Conservation (phyloP, 805 yeast species). For the Candida koratica region DNA sequence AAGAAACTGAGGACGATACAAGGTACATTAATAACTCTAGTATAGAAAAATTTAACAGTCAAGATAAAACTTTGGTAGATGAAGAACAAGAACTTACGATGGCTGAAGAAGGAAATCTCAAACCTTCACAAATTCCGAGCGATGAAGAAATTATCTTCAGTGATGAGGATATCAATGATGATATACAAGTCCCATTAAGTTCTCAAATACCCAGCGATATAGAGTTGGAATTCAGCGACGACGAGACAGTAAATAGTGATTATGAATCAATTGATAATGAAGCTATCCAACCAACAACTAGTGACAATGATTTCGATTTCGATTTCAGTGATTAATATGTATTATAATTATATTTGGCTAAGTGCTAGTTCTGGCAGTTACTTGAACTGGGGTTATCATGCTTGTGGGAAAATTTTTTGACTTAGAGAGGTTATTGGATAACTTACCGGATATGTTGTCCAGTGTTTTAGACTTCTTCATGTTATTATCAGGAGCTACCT, state of each 20-base stretch:
- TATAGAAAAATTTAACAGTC: not conserved
- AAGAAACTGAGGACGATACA: conserved; percentile 3
- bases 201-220: conserved; percentile 10
- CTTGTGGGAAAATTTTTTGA: conserved; percentile 27
- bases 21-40: not conserved
- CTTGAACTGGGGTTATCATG: conserved; percentile 40
- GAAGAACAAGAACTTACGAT: not conserved
- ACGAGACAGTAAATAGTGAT: not conserved
- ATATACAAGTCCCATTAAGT: conserved; percentile 4
- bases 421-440: conserved; percentile 10
- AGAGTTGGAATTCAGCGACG: conserved; percentile 9
- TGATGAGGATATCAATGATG: conserved; percentile 2
- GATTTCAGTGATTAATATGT: conserved; percentile 4
- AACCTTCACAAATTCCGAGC: conserved; percentile 6
- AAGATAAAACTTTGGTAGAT: not conserved
- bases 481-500: conserved; percentile 10
- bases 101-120: not conserved
- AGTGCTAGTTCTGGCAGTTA: conserved; percentile 39
- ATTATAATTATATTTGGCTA: conserved; percentile 7
- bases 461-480: conserved; percentile 33
- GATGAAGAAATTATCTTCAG: conserved; percentile 7
- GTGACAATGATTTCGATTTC: conserved; percentile 7
- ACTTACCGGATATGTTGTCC: conserved; percentile 8
- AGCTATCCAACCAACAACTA: not conserved
- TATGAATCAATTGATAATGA: not conserved